Conservation (phyloP, 176 grass and related monocot genomes). For the Oryza glaberrima region DNA sequence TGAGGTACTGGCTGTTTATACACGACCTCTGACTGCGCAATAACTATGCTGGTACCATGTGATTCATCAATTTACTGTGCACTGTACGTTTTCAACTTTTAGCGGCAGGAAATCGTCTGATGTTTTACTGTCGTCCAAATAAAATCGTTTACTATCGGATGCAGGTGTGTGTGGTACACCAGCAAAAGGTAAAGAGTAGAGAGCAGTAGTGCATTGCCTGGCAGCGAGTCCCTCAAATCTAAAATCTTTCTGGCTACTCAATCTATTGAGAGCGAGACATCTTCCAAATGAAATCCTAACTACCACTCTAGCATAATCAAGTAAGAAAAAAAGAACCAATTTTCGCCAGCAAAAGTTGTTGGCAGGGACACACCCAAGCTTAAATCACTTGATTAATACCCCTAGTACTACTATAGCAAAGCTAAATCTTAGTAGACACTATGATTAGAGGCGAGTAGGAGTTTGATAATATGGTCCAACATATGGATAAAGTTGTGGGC, state of each 20-base stretch:
- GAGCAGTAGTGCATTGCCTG: background rate
- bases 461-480: conserved; percentile 4
- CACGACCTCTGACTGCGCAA: background rate
- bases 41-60: background rate
- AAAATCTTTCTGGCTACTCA: conserved; percentile 26
- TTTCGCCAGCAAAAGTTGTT: conserved; percentile 15
- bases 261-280: background rate
- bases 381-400: background rate
- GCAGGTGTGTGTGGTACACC: background rate
- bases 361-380: conserved; percentile 13
- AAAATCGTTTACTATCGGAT: background rate
- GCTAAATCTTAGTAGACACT: conserved; percentile 18
- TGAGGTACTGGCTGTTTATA: background rate
- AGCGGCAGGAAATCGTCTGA: background rate
- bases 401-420: background rate
- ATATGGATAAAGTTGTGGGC: conserved; percentile 42
- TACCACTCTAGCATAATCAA: conserved; percentile 20
- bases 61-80: background rate
- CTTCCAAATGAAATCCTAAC: conserved; percentile 42
- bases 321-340: background rate
- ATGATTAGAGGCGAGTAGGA: conserved; percentile 17
- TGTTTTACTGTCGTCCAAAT: background rate
- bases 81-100: background rate
- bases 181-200: background rate
- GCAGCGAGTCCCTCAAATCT: background rate